These are phyloP conservation scores for Lecanicillium sp. DNA, from an alignment of 2,329 filamentous ascomycete genomes.

Conservation along the genomic window DNA sequence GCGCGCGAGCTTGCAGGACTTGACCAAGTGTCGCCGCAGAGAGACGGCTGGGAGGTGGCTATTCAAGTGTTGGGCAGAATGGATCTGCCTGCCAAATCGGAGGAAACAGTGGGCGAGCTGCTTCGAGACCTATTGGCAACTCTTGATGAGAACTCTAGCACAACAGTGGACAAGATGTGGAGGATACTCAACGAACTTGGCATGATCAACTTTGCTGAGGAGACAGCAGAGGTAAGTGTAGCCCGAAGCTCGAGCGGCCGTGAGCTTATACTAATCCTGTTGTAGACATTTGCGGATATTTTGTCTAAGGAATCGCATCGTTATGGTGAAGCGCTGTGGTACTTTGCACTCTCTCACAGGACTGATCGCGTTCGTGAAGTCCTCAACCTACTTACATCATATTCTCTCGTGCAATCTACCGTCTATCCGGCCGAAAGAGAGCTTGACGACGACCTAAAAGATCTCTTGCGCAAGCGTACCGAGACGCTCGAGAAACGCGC, in stretches of 20 bases:
- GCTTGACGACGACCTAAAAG: slow-evolving; percentile 64
- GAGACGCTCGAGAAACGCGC: slow-evolving; percentile 65
- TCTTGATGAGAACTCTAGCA: slow-evolving; percentile 57
- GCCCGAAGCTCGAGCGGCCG: not conserved
- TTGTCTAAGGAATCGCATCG: slow-evolving; percentile 64
- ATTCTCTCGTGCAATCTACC: slow-evolving; percentile 77
- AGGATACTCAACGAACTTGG: slow-evolving; percentile 69
- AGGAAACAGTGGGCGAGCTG: slow-evolving; percentile 66
- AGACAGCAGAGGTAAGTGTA: slow-evolving; percentile 67
- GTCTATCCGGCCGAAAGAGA: slow-evolving; percentile 66
- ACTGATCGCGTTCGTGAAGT: slow-evolving; percentile 75
- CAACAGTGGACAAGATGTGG: slow-evolving; percentile 76
- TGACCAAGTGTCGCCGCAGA: slow-evolving; percentile 37
- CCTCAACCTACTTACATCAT: slow-evolving; percentile 77
- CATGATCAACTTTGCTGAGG: slow-evolving; percentile 70
- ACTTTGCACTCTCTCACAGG: slow-evolving; percentile 80
- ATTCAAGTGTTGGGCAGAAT: slow-evolving; percentile 76
- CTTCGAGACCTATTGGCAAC: slow-evolving; percentile 57
- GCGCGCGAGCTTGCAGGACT: slow-evolving; percentile 58
- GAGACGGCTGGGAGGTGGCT: slow-evolving; percentile 84
- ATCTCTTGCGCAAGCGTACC: slow-evolving; percentile 65
- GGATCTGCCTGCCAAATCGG: slow-evolving; percentile 63
- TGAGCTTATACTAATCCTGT: slow-evolving; percentile 16
- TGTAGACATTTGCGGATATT: slow-evolving; percentile 73
- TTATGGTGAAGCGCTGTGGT: slow-evolving; percentile 82